Percentiles rank a stretch among this genome's conserved stretches.
phyloP scores from a whole-genome alignment of 1,139 yeast species.

The Hansenula lynferdii region DNA sequence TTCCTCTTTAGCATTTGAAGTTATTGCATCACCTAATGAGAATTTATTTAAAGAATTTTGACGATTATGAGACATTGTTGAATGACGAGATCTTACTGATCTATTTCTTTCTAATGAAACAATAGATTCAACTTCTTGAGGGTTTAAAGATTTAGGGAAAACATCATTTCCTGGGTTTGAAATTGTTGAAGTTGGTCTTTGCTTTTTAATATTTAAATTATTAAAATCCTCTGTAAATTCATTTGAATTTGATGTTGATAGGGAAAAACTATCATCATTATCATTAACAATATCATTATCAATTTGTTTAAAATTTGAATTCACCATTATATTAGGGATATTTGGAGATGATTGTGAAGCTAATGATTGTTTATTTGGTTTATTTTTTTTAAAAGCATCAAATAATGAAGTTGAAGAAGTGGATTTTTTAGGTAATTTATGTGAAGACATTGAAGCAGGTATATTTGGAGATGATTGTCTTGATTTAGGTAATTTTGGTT shows the following conservation, averaged over 20 bases:
- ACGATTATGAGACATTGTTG: constrained; percentile 8
- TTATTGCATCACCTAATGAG: constrained; percentile 30
- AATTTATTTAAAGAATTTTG: too few species aligned
- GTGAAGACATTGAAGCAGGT: constrained; percentile 2
- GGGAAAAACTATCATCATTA: not conserved
- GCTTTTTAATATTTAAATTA: constrained; percentile 5
- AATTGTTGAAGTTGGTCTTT: constrained; percentile 14
- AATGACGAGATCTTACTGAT: constrained; percentile 44
- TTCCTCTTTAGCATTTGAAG: constrained; percentile 32
- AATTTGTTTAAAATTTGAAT: not conserved
- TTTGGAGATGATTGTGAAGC: not conserved
- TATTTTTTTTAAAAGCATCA: constrained; percentile 19
- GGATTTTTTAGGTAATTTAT: constrained; percentile 16
- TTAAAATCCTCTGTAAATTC: constrained; percentile 24
- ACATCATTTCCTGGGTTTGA: constrained; percentile 53
- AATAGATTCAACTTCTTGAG: constrained; percentile 69
- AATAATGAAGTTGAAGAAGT: constrained; percentile 20
- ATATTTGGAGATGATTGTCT: not conserved
- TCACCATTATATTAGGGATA: not conserved
- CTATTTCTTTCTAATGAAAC: constrained; percentile 68
- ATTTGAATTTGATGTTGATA: constrained; percentile 7
- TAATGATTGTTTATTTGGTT: constrained; percentile 4
- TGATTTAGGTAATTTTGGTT: too few species aligned
- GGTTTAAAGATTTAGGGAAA: constrained; percentile 64
- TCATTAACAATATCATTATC: not conserved